Conservation (phyloP, 139 green algal genomes). For the Limnomonas spitsbergensis region DNA sequence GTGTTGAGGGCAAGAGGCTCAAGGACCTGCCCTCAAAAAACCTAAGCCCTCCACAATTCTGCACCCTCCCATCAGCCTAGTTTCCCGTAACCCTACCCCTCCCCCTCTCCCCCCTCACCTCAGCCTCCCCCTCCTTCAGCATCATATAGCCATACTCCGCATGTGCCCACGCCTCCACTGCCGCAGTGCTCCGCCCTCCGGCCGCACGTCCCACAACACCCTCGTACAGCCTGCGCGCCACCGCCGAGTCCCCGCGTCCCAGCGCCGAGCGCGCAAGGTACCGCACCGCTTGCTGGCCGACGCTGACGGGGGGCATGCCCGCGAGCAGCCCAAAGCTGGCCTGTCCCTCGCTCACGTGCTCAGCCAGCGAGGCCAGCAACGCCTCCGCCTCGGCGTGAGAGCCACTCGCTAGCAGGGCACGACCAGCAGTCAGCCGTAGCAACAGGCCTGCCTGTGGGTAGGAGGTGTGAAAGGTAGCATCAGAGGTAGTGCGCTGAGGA, state of each 20-base stretch:
- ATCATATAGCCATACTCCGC: slow-evolving; percentile 30
- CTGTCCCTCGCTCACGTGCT: slow-evolving; percentile 71
- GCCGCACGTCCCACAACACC: slow-evolving; percentile 63
- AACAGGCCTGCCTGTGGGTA: slow-evolving; percentile 41
- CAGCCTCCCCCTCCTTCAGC: slow-evolving; percentile 17
- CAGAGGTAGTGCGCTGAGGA: too few species aligned
- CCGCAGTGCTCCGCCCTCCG: slow-evolving; percentile 33
- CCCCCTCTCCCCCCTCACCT: slow-evolving; percentile 3
- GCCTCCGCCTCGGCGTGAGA: slow-evolving; percentile 33
- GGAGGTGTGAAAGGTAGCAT: too few species aligned
- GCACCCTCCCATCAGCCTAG: too few species aligned
- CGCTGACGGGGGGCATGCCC: slow-evolving; percentile 53
- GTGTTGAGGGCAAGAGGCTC: too few species aligned
- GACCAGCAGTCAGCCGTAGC: slow-evolving; percentile 38
- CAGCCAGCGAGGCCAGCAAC: slow-evolving; percentile 31
- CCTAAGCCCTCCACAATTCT: too few species aligned
- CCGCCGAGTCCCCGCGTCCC: slow-evolving; percentile 47
- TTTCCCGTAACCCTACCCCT: too few species aligned
- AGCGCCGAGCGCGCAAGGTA: slow-evolving; percentile 48
- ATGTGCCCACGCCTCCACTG: slow-evolving; percentile 13
- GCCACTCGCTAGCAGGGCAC: slow-evolving; percentile 40
- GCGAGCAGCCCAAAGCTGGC: slow-evolving; percentile 61
- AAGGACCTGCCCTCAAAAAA: too few species aligned
- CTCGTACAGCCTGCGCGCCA: slow-evolving; percentile 65
- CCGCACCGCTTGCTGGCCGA: slow-evolving; percentile 64